Evolutionary conservation across 306 rosid species (phyloP).

Genomic region (Phaseolus lunatus): DNA sequence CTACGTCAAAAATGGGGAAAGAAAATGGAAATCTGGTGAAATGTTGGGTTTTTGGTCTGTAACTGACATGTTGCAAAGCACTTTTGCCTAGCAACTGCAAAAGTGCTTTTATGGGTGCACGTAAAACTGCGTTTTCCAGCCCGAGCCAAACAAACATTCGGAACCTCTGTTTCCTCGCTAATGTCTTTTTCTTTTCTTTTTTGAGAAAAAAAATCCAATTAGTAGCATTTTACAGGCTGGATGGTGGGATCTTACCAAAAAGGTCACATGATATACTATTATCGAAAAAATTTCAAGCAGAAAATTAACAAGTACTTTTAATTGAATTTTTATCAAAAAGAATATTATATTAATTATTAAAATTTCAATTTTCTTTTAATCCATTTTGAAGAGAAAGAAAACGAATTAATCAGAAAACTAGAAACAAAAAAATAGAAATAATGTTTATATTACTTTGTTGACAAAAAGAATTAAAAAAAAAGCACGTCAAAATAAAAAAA

Average conservation of each 20-base stretch:
- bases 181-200: not conserved
- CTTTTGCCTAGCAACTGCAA: slow-evolving; percentile 16
- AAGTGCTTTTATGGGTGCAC: slow-evolving; percentile 33
- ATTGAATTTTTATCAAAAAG: too few species aligned
- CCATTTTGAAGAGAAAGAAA: too few species aligned
- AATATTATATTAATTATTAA: too few species aligned
- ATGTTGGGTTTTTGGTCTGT: slow-evolving; percentile 25
- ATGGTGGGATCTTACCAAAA: slow-evolving; percentile 31
- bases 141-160: slow-evolving; percentile 43
- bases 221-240: slow-evolving; percentile 41
- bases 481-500: too few species aligned
- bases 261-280: slow-evolving; percentile 23
- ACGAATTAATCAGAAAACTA: too few species aligned
- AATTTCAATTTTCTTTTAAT: too few species aligned
- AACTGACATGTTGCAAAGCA: slow-evolving; percentile 29
- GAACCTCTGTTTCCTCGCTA: slow-evolving; percentile 15
- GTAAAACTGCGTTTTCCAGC: slow-evolving; percentile 21
- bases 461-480: too few species aligned
- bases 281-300: not conserved
- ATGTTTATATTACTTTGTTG: too few species aligned
- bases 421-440: too few species aligned
- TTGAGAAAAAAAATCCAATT: not conserved
- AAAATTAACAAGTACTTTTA: too few species aligned
- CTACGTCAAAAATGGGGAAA: not conserved
- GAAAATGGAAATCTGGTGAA: not conserved